Evolutionary conservation across 441 rosid genomes (phyloP), one percentile per base, ranked within the genome.

Genomic region (Geranium incanum): DNA sequence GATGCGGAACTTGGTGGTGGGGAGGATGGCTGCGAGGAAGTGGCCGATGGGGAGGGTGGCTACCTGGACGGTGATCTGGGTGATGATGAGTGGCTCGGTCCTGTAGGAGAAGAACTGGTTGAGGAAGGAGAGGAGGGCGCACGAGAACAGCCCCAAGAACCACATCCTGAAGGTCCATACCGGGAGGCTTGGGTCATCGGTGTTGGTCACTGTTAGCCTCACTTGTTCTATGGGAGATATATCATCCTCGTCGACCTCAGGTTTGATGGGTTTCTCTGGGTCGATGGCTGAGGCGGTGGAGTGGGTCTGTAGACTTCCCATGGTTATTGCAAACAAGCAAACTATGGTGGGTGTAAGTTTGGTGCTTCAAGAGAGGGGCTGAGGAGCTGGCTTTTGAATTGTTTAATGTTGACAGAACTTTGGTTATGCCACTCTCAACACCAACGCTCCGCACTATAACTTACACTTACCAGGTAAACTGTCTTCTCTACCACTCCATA

Each of bases 151-250:
- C 37, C 97, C 96, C 67, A 92, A 64, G 76, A 84, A 77, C 97
- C 96, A 92, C 94, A 92, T 90, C 73, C 97, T 80, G 73, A 90
- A 92, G 13, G 97, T 92, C 95, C 97, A 90, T n/a, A 92, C 90
- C 7, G 97, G 92, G 16, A 84, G 86, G 21, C 80, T 78, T 0
- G 88, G 90, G 73, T 92, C 95, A 73, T 90, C 97, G 41, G 92
- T 79, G 86, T 86, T 92, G 65, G 83, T 68, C n/a, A 92, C 97
- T 12, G 93, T 88, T 50, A 90, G 77, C 45, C 96, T 84, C 78
- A 92, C 97, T 77, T 92, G 77, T 75, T 92, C 97, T 5, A 90
- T 79, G 0, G 96, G 95, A 0, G 93, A 92, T 38, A 76, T 43
- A 19, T 88, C 91, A 13, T 85, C 90, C 8, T 77, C 81, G 59